Conservation (phyloP, 768 basidiomycete genomes). For the Leccinum variicolor region DNA sequence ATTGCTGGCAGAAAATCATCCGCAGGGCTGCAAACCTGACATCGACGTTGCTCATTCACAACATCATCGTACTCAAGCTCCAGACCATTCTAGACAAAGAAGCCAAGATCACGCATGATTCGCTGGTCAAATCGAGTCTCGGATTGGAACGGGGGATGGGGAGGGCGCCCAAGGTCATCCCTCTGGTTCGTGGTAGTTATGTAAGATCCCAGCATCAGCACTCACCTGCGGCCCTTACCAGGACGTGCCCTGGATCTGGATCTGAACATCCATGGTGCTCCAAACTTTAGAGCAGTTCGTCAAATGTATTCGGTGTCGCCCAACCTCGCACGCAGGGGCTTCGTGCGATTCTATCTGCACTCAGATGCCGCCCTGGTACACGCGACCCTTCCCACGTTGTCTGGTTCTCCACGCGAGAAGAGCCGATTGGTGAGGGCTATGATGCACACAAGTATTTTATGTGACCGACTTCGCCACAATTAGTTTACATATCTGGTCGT, state of each 20-base stretch:
- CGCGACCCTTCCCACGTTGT: constrained; percentile 70
- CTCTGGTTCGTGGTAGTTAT: constrained; percentile 46
- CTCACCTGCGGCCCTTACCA: constrained; percentile 27
- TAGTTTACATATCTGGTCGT: constrained; percentile 82
- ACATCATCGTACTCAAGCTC: too few species aligned
- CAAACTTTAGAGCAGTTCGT: constrained; percentile 87
- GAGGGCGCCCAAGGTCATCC: too few species aligned
- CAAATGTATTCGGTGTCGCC: constrained; percentile 90
- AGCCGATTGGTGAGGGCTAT: constrained; percentile 72
- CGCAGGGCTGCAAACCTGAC: too few species aligned
- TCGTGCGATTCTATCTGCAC: constrained; percentile 81
- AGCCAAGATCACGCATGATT: too few species aligned
- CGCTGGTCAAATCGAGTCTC: too few species aligned
- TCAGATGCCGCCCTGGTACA: constrained; percentile 69
- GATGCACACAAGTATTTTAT: background rate
- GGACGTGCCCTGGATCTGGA: constrained; percentile 89
- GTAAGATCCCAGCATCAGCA: background rate
- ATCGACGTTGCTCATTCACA: too few species aligned
- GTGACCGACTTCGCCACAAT: constrained; percentile 1
- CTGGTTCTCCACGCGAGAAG: constrained; percentile 97
- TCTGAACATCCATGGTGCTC: constrained; percentile 89
- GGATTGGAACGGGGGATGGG: too few species aligned
- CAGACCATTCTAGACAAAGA: too few species aligned
- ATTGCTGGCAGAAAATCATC: too few species aligned
- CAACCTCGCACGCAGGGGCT: constrained; percentile 93